A percentile compares a stretch with the other conserved stretches of the same genome.
Conservation (phyloP, 352 stramenopile genomes). For the Globisporangium camurandrum region DNA sequence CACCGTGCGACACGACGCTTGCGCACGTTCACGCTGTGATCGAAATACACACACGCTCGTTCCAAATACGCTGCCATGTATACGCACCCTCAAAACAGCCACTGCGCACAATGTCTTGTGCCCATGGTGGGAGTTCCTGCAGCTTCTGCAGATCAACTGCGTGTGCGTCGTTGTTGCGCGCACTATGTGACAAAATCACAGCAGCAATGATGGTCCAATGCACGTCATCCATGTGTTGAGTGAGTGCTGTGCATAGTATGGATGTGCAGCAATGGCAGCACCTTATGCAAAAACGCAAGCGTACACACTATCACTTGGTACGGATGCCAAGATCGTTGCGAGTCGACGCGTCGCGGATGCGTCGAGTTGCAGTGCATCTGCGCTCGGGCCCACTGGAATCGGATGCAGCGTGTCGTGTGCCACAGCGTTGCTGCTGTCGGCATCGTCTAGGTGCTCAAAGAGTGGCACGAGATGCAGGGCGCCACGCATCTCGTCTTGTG, state of each 20-base stretch:
- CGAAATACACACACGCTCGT: too few species aligned
- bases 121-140: constrained; percentile 45
- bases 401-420: constrained; percentile 10
- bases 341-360: constrained; percentile 18
- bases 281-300: neutral
- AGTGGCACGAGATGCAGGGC: constrained; percentile 50
- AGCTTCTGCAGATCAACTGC: constrained; percentile 27
- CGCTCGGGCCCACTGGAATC: constrained; percentile 1
- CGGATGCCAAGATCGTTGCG: constrained; percentile 23
- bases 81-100: constrained; percentile 39
- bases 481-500: constrained; percentile 36
- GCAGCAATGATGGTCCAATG: neutral
- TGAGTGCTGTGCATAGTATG: neutral
- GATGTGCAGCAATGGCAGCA: neutral
- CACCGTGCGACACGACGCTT: neutral
- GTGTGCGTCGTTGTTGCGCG: neutral
- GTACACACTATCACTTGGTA: constrained; percentile 33
- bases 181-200: neutral
- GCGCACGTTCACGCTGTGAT: too few species aligned
- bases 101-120: constrained; percentile 37
- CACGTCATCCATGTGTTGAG: neutral
- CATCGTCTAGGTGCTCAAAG: constrained; percentile 25
- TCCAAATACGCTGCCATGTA: too few species aligned
- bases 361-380: neutral
- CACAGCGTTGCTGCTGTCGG: constrained; percentile 14